phyloP scores from a whole-genome alignment of 305 asterid species.

The Solanum aculeatissimum region DNA sequence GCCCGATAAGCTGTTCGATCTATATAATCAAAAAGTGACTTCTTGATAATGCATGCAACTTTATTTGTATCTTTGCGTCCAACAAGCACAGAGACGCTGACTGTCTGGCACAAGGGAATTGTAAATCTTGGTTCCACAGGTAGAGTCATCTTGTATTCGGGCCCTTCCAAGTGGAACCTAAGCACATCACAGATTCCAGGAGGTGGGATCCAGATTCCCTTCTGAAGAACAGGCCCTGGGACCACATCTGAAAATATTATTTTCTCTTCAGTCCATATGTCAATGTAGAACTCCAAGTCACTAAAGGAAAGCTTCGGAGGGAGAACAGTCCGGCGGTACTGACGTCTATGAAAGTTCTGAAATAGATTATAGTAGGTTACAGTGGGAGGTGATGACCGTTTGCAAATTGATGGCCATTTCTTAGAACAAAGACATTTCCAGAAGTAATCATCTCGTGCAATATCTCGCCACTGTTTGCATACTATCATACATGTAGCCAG shows the following conservation, averaged over 20 bases:
- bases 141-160: slow-evolving; percentile 81
- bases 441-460: slow-evolving; percentile 70
- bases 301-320: slow-evolving; percentile 77
- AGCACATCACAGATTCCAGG: slow-evolving; percentile 62
- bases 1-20: slow-evolving; percentile 83
- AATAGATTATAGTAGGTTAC: slow-evolving; percentile 45
- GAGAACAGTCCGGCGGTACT: slow-evolving; percentile 28
- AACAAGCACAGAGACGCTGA: slow-evolving; percentile 69
- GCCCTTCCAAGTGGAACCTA: slow-evolving; percentile 54
- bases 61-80: slow-evolving; percentile 59
- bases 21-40: slow-evolving; percentile 66
- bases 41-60: slow-evolving; percentile 74
- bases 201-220: slow-evolving; percentile 57
- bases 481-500: slow-evolving; percentile 69
- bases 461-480: slow-evolving; percentile 65
- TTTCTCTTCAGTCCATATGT: slow-evolving; percentile 70
- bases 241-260: slow-evolving; percentile 73
- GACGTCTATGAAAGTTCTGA: slow-evolving; percentile 52
- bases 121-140: slow-evolving; percentile 67
- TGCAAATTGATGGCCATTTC: slow-evolving; percentile 90
- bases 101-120: slow-evolving; percentile 59
- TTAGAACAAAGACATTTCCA: slow-evolving; percentile 88
- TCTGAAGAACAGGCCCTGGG: slow-evolving; percentile 61
- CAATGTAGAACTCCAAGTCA: slow-evolving; percentile 84
- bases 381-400: slow-evolving; percentile 51